Evolutionary conservation across 164 flowering plant species (phyloP).

Genomic region (Umbilicus rupestris): DNA sequence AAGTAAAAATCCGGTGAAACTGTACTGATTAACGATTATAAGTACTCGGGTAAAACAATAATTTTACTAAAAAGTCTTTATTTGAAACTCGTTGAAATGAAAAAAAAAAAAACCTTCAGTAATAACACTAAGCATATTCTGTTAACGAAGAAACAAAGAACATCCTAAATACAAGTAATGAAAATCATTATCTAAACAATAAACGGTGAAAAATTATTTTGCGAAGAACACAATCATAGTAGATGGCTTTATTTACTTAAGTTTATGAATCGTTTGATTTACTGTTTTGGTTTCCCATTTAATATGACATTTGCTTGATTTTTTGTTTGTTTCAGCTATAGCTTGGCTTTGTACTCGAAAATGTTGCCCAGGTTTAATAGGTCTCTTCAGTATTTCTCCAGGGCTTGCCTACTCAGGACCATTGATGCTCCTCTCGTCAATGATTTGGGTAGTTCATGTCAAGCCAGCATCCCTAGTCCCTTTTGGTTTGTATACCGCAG

Average conservation of each 20-base stretch:
- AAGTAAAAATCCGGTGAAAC: no score
- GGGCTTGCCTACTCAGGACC: neutral
- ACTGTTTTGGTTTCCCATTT: neutral
- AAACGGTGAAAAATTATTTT: neutral
- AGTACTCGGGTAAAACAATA: neutral
- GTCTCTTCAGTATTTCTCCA: conserved; percentile 1
- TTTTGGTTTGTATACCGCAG: neutral
- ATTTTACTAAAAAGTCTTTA: neutral
- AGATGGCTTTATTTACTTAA: no score
- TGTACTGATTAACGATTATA: no score
- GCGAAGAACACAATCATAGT: no score
- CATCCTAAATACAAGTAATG: neutral
- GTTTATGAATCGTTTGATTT: neutral
- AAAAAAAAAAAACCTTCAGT: no score
- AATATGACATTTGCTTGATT: neutral
- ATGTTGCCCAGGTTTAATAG: conserved; percentile 4
- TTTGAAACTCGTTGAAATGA: no score
- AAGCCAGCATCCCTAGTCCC: neutral
- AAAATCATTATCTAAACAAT: neutral
- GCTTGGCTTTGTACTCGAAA: neutral
- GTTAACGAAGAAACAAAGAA: neutral
- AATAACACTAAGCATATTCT: neutral
- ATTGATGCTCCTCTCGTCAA: neutral
- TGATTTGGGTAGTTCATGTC: neutral
- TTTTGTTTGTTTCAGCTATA: neutral